Percentiles rank a stretch among this genome's conserved stretches.
These are phyloP conservation scores for Chlamydomonas sp. DNA, from an alignment of 139 green algal genomes.

Conservation along the genomic window DNA sequence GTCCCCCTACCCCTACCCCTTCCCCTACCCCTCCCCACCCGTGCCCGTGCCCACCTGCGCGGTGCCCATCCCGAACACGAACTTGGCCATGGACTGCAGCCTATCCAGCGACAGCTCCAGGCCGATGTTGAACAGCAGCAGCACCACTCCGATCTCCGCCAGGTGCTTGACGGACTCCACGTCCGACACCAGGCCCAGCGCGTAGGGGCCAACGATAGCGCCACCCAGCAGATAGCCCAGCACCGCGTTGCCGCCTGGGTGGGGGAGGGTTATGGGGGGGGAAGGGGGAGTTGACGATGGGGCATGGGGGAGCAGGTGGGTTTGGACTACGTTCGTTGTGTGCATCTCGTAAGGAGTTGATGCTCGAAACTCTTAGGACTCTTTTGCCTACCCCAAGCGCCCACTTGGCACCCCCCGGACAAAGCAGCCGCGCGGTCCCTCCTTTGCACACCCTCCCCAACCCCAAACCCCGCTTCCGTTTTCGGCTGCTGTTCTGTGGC, in stretches of 20 bases:
- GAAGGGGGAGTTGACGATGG: not conserved
- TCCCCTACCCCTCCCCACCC: not conserved
- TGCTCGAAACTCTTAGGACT: no score
- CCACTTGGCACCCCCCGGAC: not conserved
- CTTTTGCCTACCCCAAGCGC: no score
- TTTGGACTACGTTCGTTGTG: no score
- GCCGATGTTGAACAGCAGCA: constrained; percentile 98
- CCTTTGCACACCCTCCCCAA: not conserved
- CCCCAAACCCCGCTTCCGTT: not conserved
- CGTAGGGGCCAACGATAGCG: constrained; percentile 94
- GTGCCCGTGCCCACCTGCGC: constrained; percentile 71
- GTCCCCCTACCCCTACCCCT: not conserved
- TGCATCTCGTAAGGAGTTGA: no score
- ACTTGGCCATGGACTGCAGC: constrained; percentile 96
- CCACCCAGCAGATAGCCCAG: constrained; percentile 92
- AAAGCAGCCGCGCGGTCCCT: not conserved
- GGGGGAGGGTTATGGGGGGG: not conserved
- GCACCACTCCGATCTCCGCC: constrained; percentile 96
- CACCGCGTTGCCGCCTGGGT: constrained; percentile 88
- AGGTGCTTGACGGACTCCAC: constrained; percentile 89
- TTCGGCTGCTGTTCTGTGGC: not conserved
- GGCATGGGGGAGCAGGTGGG: not conserved
- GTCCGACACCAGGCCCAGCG: constrained; percentile 71
- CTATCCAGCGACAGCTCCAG: constrained; percentile 96
- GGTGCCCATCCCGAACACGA: constrained; percentile 97